phyloP scores from a whole-genome alignment of 2,329 filamentous ascomycete genomes.

The Fonsecaea pedrosoi region DNA sequence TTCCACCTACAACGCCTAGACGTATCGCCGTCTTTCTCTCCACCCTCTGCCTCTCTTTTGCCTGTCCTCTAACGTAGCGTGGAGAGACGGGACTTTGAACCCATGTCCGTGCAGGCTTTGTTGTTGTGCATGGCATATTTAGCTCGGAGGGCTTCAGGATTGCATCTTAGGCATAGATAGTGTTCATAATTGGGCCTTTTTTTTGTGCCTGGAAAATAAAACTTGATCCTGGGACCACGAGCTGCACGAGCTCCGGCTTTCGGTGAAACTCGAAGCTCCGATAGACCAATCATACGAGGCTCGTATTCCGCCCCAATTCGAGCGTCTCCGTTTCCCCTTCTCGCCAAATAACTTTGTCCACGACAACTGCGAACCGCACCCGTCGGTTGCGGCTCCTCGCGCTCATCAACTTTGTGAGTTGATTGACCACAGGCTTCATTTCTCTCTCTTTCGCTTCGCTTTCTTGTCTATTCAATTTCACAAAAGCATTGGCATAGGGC shows the following conservation, averaged over 20 bases:
- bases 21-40: background rate
- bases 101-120: slow-evolving; percentile 6
- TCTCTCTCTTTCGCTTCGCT: slow-evolving; percentile 10
- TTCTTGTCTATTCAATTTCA: slow-evolving; percentile 18
- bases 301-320: slow-evolving; percentile 12
- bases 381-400: slow-evolving; percentile 18
- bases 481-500: slow-evolving; percentile 28
- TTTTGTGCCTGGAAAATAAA: slow-evolving; percentile 22
- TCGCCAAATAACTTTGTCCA: slow-evolving; percentile 19
- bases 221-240: slow-evolving; percentile 11
- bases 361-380: slow-evolving; percentile 12
- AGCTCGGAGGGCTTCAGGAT: slow-evolving; percentile 11
- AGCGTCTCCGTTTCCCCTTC: slow-evolving; percentile 20
- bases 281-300: slow-evolving; percentile 19
- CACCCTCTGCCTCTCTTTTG: background rate
- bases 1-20: slow-evolving; percentile 95
- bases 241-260: background rate
- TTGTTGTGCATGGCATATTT: background rate
- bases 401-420: slow-evolving; percentile 12
- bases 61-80: background rate
- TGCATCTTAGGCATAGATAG: slow-evolving; percentile 23
- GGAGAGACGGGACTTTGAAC: slow-evolving; percentile 1
- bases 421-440: slow-evolving; percentile 17
- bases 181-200: slow-evolving; percentile 13
- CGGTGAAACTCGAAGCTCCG: slow-evolving; percentile 13